These are phyloP conservation scores for Trichoderma gracile DNA, from an alignment of 2,329 filamentous ascomycete species.

Conservation along the genomic window DNA sequence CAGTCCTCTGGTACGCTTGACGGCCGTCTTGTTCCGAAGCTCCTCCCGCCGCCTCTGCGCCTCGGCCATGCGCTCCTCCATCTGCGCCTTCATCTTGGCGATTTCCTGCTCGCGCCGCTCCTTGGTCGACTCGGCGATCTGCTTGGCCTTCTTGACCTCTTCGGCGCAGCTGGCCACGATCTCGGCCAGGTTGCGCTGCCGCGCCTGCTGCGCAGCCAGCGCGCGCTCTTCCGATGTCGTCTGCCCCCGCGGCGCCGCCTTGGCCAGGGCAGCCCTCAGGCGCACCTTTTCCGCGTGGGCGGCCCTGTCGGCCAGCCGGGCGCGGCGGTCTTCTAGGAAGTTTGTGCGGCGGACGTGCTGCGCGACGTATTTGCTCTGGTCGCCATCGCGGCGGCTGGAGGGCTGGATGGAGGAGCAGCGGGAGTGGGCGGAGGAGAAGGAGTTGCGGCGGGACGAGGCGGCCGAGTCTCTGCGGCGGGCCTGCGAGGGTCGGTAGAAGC, in stretches of 20 bases:
- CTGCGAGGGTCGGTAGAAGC: conserved; percentile 69
- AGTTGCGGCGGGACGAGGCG: conserved; percentile 76
- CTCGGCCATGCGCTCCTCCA: conserved; percentile 78
- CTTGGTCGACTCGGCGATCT: conserved; percentile 79
- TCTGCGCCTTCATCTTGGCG: conserved; percentile 67
- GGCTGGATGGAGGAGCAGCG: conserved; percentile 63
- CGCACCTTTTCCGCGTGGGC: conserved; percentile 83
- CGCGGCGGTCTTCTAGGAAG: conserved; percentile 78
- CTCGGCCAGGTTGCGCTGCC: conserved; percentile 78
- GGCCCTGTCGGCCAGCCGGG: conserved; percentile 74
- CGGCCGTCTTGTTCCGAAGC: conserved; percentile 56
- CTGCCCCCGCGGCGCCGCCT: conserved; percentile 64
- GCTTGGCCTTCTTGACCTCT: conserved; percentile 79
- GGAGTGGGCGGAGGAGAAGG: conserved; percentile 73
- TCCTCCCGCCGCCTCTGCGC: conserved; percentile 71
- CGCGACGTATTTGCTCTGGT: conserved; percentile 75
- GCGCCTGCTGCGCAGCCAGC: conserved; percentile 72
- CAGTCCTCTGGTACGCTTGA: conserved; percentile 54
- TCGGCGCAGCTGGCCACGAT: conserved; percentile 80
- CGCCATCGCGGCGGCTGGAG: conserved; percentile 48
- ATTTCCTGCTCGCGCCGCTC: conserved; percentile 76
- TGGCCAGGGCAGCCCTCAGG: conserved; percentile 70
- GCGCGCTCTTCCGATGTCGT: conserved; percentile 73
- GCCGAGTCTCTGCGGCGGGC: conserved; percentile 73
- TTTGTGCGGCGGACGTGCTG: conserved; percentile 78